phyloP scores from a whole-genome alignment of 2,329 filamentous ascomycete genomes.

The Microsporum ferrugineum region DNA sequence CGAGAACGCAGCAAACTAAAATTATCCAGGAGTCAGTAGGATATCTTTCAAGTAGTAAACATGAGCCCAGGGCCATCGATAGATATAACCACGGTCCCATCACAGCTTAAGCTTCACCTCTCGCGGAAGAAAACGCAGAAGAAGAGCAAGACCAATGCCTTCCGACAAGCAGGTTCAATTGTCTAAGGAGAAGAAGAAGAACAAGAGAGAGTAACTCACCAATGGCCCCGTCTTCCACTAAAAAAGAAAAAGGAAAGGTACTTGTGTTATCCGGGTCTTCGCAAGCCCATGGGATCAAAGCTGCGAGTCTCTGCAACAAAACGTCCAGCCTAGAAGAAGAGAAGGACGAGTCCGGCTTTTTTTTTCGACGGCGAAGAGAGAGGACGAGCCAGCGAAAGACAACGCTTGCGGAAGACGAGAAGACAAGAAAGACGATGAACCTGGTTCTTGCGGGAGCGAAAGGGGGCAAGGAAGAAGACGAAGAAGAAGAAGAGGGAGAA shows the following conservation, averaged over 20 bases:
- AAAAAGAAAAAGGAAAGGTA: constrained; percentile 6
- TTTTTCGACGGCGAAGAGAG: not conserved
- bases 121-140: constrained; percentile 11
- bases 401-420: constrained; percentile 11
- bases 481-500: constrained; percentile 17
- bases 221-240: not conserved
- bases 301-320: not conserved
- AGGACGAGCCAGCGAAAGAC: not conserved
- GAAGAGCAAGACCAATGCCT: constrained; percentile 11
- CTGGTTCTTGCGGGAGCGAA: constrained; percentile 17
- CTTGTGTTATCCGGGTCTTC: not conserved
- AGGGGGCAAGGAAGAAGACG: constrained; percentile 16
- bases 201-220: constrained; percentile 6
- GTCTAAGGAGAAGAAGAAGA: constrained; percentile 15
- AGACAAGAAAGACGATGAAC: constrained; percentile 20
- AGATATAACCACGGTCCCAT: not conserved
- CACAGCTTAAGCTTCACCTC: not conserved
- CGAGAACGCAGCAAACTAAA: not conserved
- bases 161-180: constrained; percentile 19
- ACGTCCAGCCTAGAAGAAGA: constrained; percentile 11
- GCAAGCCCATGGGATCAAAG: not conserved
- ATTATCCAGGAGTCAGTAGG: no score
- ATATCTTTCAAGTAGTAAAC: no score
- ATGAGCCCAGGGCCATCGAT: not conserved
- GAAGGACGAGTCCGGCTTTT: constrained; percentile 9